Percentiles rank a stretch among this genome's conserved stretches.
Conservation (phyloP, 495 filamentous ascomycete species). For the Neurospora sublineolata region DNA sequence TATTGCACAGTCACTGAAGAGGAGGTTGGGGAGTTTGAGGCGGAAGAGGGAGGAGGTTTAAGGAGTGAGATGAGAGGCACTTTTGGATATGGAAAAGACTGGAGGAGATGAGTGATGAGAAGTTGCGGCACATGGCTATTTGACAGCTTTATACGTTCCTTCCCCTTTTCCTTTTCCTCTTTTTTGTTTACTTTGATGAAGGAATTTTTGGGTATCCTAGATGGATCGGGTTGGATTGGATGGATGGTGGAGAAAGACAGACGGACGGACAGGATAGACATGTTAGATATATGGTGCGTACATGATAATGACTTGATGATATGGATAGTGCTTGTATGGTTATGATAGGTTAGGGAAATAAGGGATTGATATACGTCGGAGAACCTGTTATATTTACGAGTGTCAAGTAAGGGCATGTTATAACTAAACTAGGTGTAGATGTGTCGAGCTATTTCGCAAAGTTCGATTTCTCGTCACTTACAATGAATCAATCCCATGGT, state of each 20-base stretch:
- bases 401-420: neutral
- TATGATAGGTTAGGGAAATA: neutral
- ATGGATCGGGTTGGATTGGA: neutral
- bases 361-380: neutral
- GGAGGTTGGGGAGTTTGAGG: constrained; percentile 35
- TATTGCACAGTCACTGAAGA: constrained; percentile 32
- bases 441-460: too few relatives aligned
- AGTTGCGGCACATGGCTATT: neutral
- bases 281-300: neutral
- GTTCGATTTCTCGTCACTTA: neutral
- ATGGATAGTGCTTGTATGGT: neutral
- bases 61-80: neutral
- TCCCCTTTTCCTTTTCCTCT: neutral
- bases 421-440: too few relatives aligned
- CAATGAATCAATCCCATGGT: neutral
- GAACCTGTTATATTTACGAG: neutral
- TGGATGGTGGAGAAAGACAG: neutral
- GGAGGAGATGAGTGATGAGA: neutral
- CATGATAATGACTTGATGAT: neutral
- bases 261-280: neutral
- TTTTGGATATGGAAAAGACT: neutral
- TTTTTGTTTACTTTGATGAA: neutral
- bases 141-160: neutral
- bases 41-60: constrained; percentile 12
- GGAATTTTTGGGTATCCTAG: neutral